These are phyloP conservation scores for Pseudocercospora musae DNA, from an alignment of 2,329 filamentous ascomycete genomes.

Conservation along the genomic window DNA sequence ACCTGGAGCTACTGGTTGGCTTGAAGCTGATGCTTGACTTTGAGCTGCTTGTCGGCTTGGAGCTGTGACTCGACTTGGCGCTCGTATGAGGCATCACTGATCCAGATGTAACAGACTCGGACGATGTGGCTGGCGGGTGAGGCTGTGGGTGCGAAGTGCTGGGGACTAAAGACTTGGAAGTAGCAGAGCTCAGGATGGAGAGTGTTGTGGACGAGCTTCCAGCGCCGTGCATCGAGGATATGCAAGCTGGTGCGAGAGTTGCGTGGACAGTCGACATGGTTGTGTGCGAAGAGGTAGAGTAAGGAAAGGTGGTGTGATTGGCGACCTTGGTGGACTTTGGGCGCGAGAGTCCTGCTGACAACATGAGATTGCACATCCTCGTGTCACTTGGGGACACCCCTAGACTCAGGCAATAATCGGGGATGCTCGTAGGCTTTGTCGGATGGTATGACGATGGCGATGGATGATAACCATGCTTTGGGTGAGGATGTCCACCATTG, in stretches of 20 bases:
- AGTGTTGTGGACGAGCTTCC: background rate
- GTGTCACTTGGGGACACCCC: no score
- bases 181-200: background rate
- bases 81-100: background rate
- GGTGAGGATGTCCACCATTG: background rate
- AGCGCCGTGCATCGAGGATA: background rate
- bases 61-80: background rate
- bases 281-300: background rate
- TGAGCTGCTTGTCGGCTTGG: background rate
- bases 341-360: background rate
- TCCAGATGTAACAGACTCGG: background rate
- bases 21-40: background rate
- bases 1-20: background rate
- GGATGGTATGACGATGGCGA: background rate
- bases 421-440: background rate
- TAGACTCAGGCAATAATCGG: no score
- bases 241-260: background rate
- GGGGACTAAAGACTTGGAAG: background rate
- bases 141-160: background rate
- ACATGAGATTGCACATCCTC: background rate
- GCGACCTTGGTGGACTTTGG: background rate
- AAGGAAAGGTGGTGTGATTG: background rate
- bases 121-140: background rate
- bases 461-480: background rate
- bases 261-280: background rate